phyloP scores from a whole-genome alignment of 805 yeast genomes.

The Hanseniaspora vineae region DNA sequence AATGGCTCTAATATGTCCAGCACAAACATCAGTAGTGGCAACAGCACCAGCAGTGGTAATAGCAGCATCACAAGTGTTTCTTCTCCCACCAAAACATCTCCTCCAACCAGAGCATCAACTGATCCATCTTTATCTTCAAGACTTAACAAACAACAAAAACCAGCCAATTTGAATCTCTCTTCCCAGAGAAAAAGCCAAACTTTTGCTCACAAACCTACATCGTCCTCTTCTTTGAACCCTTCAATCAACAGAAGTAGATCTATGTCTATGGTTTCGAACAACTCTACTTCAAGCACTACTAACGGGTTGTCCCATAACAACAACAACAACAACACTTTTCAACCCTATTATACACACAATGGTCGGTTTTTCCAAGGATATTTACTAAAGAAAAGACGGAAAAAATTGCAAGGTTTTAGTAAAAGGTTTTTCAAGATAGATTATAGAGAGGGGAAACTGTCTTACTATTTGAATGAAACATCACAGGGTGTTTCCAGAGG shows the following conservation, averaged over 20 bases:
- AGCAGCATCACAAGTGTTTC: background rate
- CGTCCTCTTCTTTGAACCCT: too few species aligned
- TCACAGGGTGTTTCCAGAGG: slow-evolving; percentile 67
- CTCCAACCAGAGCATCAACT: background rate
- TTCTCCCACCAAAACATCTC: background rate
- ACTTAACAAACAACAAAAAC: too few species aligned
- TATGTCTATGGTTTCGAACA: too few species aligned
- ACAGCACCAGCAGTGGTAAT: background rate
- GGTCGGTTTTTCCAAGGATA: slow-evolving; percentile 71
- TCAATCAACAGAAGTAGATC: too few species aligned
- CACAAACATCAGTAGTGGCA: background rate
- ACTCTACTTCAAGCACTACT: background rate
- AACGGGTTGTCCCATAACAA: background rate
- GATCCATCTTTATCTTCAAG: too few species aligned
- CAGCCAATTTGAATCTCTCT: too few species aligned
- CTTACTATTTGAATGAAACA: slow-evolving; percentile 62
- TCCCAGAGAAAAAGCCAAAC: too few species aligned
- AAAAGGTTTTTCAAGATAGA: slow-evolving; percentile 78
- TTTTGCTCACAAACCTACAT: too few species aligned
- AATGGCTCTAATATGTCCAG: background rate
- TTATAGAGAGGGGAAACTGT: slow-evolving; percentile 67
- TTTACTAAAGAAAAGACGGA: slow-evolving; percentile 67
- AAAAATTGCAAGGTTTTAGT: slow-evolving; percentile 74
- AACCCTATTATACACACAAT: slow-evolving; percentile 33
- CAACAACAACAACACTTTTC: background rate